Evolutionary conservation across 371 early-diverging fungal species (phyloP).

Genomic region (Mortierella sp.): DNA sequence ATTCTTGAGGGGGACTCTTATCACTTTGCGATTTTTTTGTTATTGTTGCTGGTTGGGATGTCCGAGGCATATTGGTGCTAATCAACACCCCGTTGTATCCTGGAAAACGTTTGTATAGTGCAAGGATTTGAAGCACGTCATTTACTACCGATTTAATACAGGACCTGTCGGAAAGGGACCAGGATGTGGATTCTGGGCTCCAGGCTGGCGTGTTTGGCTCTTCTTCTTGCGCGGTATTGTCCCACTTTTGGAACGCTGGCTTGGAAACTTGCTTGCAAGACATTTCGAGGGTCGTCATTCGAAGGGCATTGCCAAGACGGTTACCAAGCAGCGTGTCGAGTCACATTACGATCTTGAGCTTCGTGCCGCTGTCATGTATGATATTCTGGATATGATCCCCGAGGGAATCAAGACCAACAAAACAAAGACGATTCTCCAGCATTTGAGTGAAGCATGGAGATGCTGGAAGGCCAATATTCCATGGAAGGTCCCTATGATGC

Average conservation of each 20-base stretch:
- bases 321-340: conserved; percentile 99
- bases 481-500: conserved; percentile 98
- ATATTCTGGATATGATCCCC: conserved; percentile 98
- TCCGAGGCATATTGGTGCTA: conserved; percentile 6
- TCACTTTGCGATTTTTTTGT: too few relatives aligned
- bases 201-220: conserved; percentile 99
- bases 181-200: conserved; percentile 99
- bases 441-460: conserved; percentile 97
- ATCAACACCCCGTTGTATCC: not conserved
- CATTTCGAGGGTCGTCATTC: conserved; percentile 98
- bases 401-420: conserved; percentile 97
- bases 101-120: conserved; percentile 56
- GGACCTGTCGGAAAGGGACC: conserved; percentile 98
- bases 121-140: conserved; percentile 96
- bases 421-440: conserved; percentile 95
- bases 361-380: conserved; percentile 97
- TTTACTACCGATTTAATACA: conserved; percentile 94
- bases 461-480: conserved; percentile 99
- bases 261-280: conserved; percentile 97
- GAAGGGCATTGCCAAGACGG: conserved; percentile 97
- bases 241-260: conserved; percentile 97
- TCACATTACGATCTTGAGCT: conserved; percentile 98
- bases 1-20: not conserved
- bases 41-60: too few relatives aligned
- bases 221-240: conserved; percentile 99